Evolutionary conservation across 2,329 filamentous ascomycete genomes (phyloP), one percentile per base, ranked within the genome.

Genomic region (Alternaria burnsii): DNA sequence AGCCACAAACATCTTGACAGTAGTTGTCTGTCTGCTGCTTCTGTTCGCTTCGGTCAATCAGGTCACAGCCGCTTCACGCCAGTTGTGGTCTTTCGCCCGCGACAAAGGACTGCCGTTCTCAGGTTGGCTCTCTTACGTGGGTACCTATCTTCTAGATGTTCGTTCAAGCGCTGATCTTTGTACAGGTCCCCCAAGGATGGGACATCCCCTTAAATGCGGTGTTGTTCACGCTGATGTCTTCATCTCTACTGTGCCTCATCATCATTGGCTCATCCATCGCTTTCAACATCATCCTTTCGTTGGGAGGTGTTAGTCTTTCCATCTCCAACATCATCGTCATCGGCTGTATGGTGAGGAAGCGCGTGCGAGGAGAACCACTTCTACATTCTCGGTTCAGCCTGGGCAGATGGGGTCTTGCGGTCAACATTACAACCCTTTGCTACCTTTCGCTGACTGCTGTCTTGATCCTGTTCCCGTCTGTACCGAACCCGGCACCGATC

Each of bases 371-470:
- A 11, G 75, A 83, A 52, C 67, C 74, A 4, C 76, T 84, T 4
- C 80, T 82, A 6, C 75, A 75, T 1, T 76, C 79, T 2, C 78
- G 77, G 14, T 85, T 81, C 77, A 78, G 76, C 16, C 74, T 85
- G 5, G 82, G 83, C 11, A 71, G 67, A 22, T 79, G 69, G 50
- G 81, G 82, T 4, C 62, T 82, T 52, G 61, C 71, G 3, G 68
- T 83, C 62, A 83, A 83, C 55, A 59, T 77, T 20, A 69, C 75
- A 20, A 71, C 79, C 2, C 61, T 83, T 26, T 55, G 64, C 1
- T 83, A 80, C 55, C 63, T 82, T 2, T 47, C 76, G 1, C 72
- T 80, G 0, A 61, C 79, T 3, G 80, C 80, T 44, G 59, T 82
- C 4, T 81, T 82, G 53, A 70, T 74, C 3, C 82, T 82, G 55